Conservation (phyloP, 768 basidiomycete genomes). For the Phylloporus sp. region DNA sequence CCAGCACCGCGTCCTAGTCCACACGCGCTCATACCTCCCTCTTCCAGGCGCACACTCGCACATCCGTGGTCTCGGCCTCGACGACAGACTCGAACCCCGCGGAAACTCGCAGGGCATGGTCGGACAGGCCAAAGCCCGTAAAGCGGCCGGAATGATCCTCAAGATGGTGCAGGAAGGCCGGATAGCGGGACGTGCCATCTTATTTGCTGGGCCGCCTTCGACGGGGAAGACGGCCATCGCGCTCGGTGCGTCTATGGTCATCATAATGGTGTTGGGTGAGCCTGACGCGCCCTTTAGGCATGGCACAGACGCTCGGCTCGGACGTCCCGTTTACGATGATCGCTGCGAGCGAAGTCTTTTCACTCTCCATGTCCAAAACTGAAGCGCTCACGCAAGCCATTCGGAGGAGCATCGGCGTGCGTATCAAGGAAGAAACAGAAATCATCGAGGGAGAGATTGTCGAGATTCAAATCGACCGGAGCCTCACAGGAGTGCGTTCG, state of each 20-base stretch:
- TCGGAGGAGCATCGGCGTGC: slow-evolving; percentile 90
- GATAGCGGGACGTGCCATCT: slow-evolving; percentile 92
- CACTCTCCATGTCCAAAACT: slow-evolving; percentile 96
- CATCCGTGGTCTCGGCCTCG: slow-evolving; percentile 91
- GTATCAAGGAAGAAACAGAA: slow-evolving; percentile 97
- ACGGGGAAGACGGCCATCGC: slow-evolving; percentile 99
- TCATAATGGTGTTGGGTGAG: too few species aligned
- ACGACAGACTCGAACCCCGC: slow-evolving; percentile 86
- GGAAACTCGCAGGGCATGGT: slow-evolving; percentile 93
- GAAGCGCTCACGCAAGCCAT: slow-evolving; percentile 97
- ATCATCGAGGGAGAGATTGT: slow-evolving; percentile 98
- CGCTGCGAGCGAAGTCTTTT: slow-evolving; percentile 96
- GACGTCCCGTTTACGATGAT: slow-evolving; percentile 99
- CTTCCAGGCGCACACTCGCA: slow-evolving; percentile 82
- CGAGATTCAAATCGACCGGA: slow-evolving; percentile 97
- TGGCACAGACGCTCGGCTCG: slow-evolving; percentile 91
- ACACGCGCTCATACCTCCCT: background rate
- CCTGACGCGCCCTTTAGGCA: slow-evolving; percentile 46
- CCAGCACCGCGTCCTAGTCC: too few species aligned
- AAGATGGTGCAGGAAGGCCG: slow-evolving; percentile 97
- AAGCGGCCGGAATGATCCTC: slow-evolving; percentile 95
- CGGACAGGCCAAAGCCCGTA: slow-evolving; percentile 92
- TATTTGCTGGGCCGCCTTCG: slow-evolving; percentile 96
- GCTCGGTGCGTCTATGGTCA: slow-evolving; percentile 55
- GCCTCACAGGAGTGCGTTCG: slow-evolving; percentile 79